Conservation (phyloP, 345 rosid species). For the Toxicodendron radicans region DNA sequence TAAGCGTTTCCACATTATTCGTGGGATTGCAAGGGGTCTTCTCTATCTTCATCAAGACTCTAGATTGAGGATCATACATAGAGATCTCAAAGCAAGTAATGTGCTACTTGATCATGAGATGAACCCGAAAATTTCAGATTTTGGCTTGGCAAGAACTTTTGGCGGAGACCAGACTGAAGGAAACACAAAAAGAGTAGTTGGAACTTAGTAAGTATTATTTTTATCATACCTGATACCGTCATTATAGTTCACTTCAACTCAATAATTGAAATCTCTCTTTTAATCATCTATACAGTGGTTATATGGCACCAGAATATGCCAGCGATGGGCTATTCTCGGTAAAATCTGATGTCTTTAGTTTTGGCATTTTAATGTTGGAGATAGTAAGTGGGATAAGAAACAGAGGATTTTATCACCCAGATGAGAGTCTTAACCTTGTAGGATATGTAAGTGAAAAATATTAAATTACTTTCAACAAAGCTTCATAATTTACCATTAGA, state of each 20-base stretch:
- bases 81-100: slow-evolving; percentile 9
- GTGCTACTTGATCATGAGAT: no score
- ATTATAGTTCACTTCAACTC: no score
- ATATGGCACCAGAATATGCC: slow-evolving; percentile 42
- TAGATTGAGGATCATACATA: slow-evolving; percentile 38
- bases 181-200: no score
- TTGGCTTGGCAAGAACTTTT: no score
- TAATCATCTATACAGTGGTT: slow-evolving; percentile 26
- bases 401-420: no score
- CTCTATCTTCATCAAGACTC: slow-evolving; percentile 49
- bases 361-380: slow-evolving; percentile 37
- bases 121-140: no score
- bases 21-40: slow-evolving; percentile 42
- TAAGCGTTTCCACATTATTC: slow-evolving; percentile 33
- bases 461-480: background rate
- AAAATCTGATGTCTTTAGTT: slow-evolving; percentile 42
- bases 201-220: no score
- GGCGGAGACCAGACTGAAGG: no score
- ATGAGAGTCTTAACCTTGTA: no score
- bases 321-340: slow-evolving; percentile 38
- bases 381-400: slow-evolving; percentile 33
- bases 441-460: no score
- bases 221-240: background rate
- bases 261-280: background rate
- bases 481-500: background rate